Conservation (phyloP, 169 alveolate species). For the Theileria annulata region DNA sequence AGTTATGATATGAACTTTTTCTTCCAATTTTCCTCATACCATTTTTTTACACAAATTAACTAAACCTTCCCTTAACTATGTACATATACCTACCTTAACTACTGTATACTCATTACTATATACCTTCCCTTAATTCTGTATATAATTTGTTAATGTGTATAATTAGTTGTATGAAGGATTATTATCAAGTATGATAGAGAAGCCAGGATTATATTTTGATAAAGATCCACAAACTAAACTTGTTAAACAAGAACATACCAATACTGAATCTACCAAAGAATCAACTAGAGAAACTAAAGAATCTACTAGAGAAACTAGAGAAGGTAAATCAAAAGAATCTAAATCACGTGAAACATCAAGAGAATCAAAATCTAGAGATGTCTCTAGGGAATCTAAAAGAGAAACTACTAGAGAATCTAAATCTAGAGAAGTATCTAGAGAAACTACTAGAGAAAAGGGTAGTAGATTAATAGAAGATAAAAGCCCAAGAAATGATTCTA, state of each 20-base stretch:
- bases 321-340: slow-evolving; percentile 9
- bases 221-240: not conserved
- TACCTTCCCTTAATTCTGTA: too few species aligned
- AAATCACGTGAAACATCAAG: not conserved
- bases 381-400: not conserved
- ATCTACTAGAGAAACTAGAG: not conserved
- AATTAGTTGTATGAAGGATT: slow-evolving; percentile 34
- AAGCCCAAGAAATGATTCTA: not conserved
- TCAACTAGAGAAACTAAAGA: not conserved
- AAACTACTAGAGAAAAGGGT: not conserved
- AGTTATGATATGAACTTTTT: too few species aligned
- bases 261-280: not conserved
- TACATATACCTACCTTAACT: too few species aligned
- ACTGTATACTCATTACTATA: too few species aligned
- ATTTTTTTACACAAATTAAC: too few species aligned
- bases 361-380: not conserved
- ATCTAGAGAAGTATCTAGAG: not conserved
- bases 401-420: not conserved
- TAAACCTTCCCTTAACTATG: too few species aligned
- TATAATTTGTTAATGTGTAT: too few species aligned
- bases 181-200: slow-evolving; percentile 57
- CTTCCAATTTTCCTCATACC: too few species aligned
- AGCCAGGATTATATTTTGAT: slow-evolving; percentile 51
- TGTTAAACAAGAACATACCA: not conserved
- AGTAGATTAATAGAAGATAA: not conserved